A percentile compares a stretch with the other conserved stretches of the same genome.
Conservation (phyloP, 768 basidiomycete species). For the Russula earlei region DNA sequence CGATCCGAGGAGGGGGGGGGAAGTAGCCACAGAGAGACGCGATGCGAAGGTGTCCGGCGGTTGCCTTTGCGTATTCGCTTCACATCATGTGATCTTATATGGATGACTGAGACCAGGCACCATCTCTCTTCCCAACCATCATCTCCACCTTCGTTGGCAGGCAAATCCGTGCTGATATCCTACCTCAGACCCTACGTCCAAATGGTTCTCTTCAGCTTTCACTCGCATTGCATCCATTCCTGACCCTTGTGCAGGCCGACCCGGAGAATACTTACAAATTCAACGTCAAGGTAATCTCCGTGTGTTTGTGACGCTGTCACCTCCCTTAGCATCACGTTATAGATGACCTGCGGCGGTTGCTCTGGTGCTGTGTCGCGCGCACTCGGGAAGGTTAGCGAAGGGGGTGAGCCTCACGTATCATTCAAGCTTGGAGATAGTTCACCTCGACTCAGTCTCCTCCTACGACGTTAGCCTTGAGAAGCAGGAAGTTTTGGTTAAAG, state of each 20-base stretch:
- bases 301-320: background rate
- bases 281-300: slow-evolving; percentile 59
- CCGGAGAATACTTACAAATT: slow-evolving; percentile 56
- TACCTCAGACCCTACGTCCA: background rate
- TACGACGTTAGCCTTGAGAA: slow-evolving; percentile 56
- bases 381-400: slow-evolving; percentile 44
- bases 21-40: no score
- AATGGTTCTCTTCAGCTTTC: slow-evolving; percentile 1
- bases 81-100: background rate
- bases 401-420: background rate
- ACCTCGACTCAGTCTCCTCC: slow-evolving; percentile 33
- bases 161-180: background rate
- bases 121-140: slow-evolving; percentile 1
- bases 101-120: no score
- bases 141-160: background rate
- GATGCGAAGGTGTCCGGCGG: no score
- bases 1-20: no score
- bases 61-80: background rate
- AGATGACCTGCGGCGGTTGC: slow-evolving; percentile 88
- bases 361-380: slow-evolving; percentile 74
- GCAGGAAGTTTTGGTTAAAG: slow-evolving; percentile 66
- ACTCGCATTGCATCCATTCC: background rate
- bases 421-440: slow-evolving; percentile 20
- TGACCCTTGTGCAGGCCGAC: slow-evolving; percentile 1
- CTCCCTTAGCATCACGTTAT: background rate